phyloP scores from a whole-genome alignment of 805 yeast genomes.

The Isabelozyma rhagii region DNA sequence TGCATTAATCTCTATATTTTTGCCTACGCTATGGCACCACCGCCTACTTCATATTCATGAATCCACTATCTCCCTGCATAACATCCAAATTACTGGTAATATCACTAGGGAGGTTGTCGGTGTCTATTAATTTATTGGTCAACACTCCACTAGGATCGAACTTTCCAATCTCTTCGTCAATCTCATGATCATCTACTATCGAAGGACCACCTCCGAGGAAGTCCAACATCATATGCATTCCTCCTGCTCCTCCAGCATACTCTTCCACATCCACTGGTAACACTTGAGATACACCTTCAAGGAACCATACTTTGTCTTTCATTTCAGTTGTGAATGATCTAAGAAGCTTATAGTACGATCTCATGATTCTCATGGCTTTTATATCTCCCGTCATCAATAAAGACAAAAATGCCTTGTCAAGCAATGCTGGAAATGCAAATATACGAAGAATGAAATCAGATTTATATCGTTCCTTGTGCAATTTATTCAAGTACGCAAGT shows the following conservation, averaged over 20 bases:
- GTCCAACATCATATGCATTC: slow-evolving; percentile 89
- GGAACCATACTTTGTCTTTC: slow-evolving; percentile 89
- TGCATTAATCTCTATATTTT: too few relatives aligned
- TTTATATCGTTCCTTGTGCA: slow-evolving; percentile 77
- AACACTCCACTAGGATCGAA: slow-evolving; percentile 44
- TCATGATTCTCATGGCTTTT: slow-evolving; percentile 86
- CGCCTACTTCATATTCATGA: slow-evolving; percentile 22
- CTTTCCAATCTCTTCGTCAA: slow-evolving; percentile 36
- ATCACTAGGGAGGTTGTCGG: slow-evolving; percentile 57
- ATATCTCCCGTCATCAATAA: slow-evolving; percentile 80
- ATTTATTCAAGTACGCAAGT: slow-evolving; percentile 77
- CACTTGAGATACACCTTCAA: slow-evolving; percentile 86
- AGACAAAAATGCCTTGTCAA: slow-evolving; percentile 77
- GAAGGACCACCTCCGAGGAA: slow-evolving; percentile 69
- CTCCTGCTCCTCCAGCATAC: slow-evolving; percentile 82
- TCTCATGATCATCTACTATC: slow-evolving; percentile 33
- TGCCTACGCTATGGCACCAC: too few relatives aligned
- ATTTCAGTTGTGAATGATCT: slow-evolving; percentile 80
- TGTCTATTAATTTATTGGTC: slow-evolving; percentile 48
- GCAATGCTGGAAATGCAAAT: slow-evolving; percentile 88
- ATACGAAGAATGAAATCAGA: slow-evolving; percentile 83
- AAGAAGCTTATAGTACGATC: slow-evolving; percentile 78
- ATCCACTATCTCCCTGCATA: slow-evolving; percentile 46
- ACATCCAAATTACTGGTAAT: slow-evolving; percentile 48
- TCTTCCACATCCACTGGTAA: slow-evolving; percentile 90